These are phyloP conservation scores for Arthrobotrys pseudoclavata DNA, from an alignment of 2,329 filamentous ascomycete genomes.

Conservation along the genomic window DNA sequence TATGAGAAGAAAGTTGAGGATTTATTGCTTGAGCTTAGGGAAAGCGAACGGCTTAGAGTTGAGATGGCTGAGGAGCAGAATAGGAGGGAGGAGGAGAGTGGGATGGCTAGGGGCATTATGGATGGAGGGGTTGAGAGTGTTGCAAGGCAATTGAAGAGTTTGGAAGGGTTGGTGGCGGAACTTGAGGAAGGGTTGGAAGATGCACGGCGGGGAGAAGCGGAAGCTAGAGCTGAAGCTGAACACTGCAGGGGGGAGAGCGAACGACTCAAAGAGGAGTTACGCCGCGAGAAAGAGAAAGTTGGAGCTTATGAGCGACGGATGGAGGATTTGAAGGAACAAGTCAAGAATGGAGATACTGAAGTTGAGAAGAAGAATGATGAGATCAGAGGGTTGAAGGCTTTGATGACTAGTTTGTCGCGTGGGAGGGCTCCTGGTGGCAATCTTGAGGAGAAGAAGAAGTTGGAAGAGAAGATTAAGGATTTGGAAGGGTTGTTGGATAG, in stretches of 20 bases:
- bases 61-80: slow-evolving; percentile 68
- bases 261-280: slow-evolving; percentile 86
- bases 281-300: slow-evolving; percentile 87
- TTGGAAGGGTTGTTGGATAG: slow-evolving; percentile 79
- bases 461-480: slow-evolving; percentile 85
- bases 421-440: slow-evolving; percentile 69
- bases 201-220: slow-evolving; percentile 90
- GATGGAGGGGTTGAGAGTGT: slow-evolving; percentile 79
- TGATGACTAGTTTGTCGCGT: slow-evolving; percentile 93
- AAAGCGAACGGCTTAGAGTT: slow-evolving; percentile 83
- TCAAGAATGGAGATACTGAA: slow-evolving; percentile 69
- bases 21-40: slow-evolving; percentile 83
- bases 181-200: slow-evolving; percentile 97
- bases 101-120: slow-evolving; percentile 37
- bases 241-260: slow-evolving; percentile 96
- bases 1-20: slow-evolving; percentile 94
- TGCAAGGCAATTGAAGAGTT: slow-evolving; percentile 89
- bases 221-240: slow-evolving; percentile 94
- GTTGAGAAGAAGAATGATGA: slow-evolving; percentile 96
- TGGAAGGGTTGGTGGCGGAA: slow-evolving; percentile 96
- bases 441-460: slow-evolving; percentile 75
- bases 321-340: slow-evolving; percentile 64
- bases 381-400: slow-evolving; percentile 95
- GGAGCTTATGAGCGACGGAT: slow-evolving; percentile 70
- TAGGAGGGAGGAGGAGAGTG: slow-evolving; percentile 41